These are phyloP conservation scores for Yamadazyma laniorum DNA, from an alignment of 805 yeast genomes.

Conservation along the genomic window DNA sequence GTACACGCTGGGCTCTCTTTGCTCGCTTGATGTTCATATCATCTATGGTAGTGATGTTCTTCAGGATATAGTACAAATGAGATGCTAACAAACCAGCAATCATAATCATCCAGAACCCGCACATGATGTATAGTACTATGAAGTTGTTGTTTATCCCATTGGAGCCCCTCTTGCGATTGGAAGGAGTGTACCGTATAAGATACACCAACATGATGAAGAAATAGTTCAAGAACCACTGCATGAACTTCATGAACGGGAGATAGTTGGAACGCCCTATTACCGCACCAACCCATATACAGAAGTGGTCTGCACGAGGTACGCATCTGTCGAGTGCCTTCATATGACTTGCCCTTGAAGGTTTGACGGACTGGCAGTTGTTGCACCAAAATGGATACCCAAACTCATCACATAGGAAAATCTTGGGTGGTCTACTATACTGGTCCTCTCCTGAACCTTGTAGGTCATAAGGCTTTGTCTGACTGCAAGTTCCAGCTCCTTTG, in stretches of 20 bases:
- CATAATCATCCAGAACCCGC: constrained; percentile 47
- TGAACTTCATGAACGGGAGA: constrained; percentile 54
- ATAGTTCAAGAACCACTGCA: constrained; percentile 33
- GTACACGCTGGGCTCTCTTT: constrained; percentile 19
- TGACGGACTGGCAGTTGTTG: constrained; percentile 59
- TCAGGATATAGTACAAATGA: constrained; percentile 44
- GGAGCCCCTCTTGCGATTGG: constrained; percentile 13
- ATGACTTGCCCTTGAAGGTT: constrained; percentile 70
- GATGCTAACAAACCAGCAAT: constrained; percentile 39
- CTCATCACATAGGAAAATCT: constrained; percentile 61
- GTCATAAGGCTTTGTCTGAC: constrained; percentile 36
- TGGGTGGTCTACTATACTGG: constrained; percentile 46
- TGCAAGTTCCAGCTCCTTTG: constrained; percentile 59
- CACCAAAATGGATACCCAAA: constrained; percentile 82
- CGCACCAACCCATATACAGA: constrained; percentile 73
- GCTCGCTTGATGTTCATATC: constrained; percentile 42
- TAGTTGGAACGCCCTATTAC: constrained; percentile 71
- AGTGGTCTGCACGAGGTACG: constrained; percentile 79
- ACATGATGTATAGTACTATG: constrained; percentile 45
- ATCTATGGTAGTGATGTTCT: constrained; percentile 61
- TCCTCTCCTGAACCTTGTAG: constrained; percentile 17
- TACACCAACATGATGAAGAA: constrained; percentile 31
- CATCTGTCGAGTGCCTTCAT: constrained; percentile 55
- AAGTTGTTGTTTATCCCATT: constrained; percentile 43
- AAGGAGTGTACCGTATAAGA: constrained; percentile 21